Conservation (phyloP, 768 basidiomycete genomes). For the Russula virescens region DNA sequence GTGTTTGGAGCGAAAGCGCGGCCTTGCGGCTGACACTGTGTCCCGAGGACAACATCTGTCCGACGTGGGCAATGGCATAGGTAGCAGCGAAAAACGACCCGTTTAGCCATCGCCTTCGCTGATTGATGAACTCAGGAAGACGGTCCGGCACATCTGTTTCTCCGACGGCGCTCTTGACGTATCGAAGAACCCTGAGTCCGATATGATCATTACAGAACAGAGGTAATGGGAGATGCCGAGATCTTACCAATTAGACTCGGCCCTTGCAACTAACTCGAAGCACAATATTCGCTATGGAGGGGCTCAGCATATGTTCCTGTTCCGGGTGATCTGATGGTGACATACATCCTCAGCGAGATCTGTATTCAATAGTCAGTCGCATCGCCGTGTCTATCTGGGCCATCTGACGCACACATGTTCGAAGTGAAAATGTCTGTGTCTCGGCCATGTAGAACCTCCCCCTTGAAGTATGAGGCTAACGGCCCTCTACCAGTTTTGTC, state of each 20-base stretch:
- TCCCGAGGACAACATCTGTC: constrained; percentile 73
- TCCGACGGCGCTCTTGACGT: constrained; percentile 88
- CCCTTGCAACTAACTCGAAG: constrained; percentile 73
- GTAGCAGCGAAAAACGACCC: constrained; percentile 94
- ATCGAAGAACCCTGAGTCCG: constrained; percentile 79
- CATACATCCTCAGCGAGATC: constrained; percentile 87
- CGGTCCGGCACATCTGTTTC: constrained; percentile 94
- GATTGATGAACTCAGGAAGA: constrained; percentile 89
- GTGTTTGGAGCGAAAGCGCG: constrained; percentile 69
- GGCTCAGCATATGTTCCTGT: constrained; percentile 25
- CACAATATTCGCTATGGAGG: constrained; percentile 68
- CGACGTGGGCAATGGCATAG: constrained; percentile 85
- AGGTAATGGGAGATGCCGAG: constrained; percentile 27
- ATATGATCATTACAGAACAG: constrained; percentile 20
- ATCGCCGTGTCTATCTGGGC: background rate
- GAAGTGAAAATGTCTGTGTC: constrained; percentile 92
- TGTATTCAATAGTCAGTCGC: constrained; percentile 27
- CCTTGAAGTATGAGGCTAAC: constrained; percentile 94
- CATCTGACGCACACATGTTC: constrained; percentile 74
- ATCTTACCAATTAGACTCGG: constrained; percentile 71
- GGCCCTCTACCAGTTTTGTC: constrained; percentile 78
- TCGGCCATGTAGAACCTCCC: constrained; percentile 77
- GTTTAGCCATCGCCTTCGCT: constrained; percentile 84
- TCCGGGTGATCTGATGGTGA: background rate
- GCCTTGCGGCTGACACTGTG: constrained; percentile 75